phyloP scores from a whole-genome alignment of 2,329 filamentous ascomycete species.

The Monilinia polystroma region DNA sequence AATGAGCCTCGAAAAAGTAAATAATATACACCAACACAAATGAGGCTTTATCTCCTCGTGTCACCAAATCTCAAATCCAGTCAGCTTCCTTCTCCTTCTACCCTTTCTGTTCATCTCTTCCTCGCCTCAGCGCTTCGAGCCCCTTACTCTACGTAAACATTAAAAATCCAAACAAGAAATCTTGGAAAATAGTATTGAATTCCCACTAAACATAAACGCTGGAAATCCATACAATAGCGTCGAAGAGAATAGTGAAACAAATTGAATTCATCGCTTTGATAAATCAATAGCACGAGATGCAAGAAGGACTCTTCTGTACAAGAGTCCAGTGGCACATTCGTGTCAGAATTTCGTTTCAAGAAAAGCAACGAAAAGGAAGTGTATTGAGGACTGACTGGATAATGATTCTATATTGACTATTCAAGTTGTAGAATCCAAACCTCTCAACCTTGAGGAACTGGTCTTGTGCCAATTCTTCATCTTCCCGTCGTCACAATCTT shows the following conservation, averaged over 20 bases:
- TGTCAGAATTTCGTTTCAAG: neutral
- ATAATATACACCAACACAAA: neutral
- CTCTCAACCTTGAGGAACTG: no score
- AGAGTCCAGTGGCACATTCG: neutral
- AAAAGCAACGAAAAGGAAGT: no score
- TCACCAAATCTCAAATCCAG: neutral
- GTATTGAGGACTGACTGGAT: no score
- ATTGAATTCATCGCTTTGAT: neutral
- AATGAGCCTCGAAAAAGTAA: neutral
- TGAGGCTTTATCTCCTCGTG: neutral
- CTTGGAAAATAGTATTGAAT: no score
- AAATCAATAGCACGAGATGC: neutral
- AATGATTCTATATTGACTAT: no score
- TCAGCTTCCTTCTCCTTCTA: neutral
- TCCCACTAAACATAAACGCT: no score
- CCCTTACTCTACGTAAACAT: neutral
- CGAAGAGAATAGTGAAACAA: neutral
- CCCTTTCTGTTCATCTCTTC: neutral
- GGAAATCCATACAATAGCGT: no score
- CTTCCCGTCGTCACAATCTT: no score
- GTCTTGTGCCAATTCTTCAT: no score
- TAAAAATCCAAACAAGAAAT: no score
- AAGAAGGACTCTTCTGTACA: neutral
- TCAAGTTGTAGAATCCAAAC: no score
- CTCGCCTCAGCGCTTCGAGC: neutral